Conservation (phyloP, 345 rosid species). For the Eucalyptus coolabah region DNA sequence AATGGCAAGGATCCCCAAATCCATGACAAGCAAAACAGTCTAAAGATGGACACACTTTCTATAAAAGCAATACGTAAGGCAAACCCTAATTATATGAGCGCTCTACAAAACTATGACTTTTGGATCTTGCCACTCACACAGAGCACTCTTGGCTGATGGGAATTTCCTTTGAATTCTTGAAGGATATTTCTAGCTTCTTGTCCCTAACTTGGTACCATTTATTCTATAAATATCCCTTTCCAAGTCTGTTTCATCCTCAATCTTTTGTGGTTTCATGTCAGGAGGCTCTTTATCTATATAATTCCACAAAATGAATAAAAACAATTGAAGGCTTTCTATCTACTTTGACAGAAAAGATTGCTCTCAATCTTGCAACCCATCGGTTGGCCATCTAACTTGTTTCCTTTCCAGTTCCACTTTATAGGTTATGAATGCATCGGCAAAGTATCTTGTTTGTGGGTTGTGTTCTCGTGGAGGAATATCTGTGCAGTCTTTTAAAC, state of each 20-base stretch:
- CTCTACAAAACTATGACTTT: not conserved
- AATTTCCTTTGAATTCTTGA: not conserved
- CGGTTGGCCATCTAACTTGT: not conserved
- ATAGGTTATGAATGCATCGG: not conserved
- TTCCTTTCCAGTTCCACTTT: not conserved
- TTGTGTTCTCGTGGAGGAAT: not conserved
- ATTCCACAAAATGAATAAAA: not conserved
- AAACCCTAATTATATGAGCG: not conserved
- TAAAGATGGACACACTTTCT: not conserved
- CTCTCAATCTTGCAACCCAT: not conserved
- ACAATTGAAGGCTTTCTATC: not conserved
- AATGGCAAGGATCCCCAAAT: not conserved
- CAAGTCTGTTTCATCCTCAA: not conserved
- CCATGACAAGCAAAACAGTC: not conserved
- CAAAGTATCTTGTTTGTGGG: not conserved
- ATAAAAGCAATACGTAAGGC: not conserved
- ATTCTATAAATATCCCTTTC: not conserved
- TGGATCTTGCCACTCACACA: not conserved
- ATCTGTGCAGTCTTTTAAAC: not conserved
- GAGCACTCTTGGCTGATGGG: not conserved
- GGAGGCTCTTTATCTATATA: not conserved
- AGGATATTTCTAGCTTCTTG: not conserved
- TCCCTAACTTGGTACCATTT: not conserved
- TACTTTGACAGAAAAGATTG: not conserved
- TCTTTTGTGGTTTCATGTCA: not conserved